These are phyloP conservation scores for Beauveria scarabaeidicola DNA, from an alignment of 2,329 filamentous ascomycete species.

Conservation along the genomic window DNA sequence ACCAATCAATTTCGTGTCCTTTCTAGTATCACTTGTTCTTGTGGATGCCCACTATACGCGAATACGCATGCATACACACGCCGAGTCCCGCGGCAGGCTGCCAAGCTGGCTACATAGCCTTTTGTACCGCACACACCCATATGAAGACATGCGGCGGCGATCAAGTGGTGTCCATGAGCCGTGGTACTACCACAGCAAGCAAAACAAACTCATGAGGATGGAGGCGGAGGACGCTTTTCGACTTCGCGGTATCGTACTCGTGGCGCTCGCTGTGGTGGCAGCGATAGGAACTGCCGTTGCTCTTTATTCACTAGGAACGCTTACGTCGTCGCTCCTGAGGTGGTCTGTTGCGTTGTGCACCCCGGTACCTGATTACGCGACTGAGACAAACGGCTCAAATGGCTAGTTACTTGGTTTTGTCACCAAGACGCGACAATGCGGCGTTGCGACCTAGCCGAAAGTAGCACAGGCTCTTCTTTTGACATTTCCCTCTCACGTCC, in stretches of 20 bases:
- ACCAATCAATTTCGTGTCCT: conserved; percentile 54
- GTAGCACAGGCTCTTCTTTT: background rate
- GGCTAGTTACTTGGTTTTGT: background rate
- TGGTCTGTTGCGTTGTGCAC: background rate
- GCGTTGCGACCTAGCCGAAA: background rate
- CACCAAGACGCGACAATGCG: background rate
- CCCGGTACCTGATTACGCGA: background rate
- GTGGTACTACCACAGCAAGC: conserved; percentile 46
- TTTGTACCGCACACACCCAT: conserved; percentile 32
- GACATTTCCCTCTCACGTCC: too few species aligned
- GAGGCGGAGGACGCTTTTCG: conserved; percentile 57
- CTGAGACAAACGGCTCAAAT: background rate
- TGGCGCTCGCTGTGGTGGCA: conserved; percentile 34
- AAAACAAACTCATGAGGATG: conserved; percentile 52
- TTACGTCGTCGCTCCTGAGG: background rate
- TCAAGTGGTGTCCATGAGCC: conserved; percentile 15
- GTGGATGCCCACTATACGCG: conserved; percentile 50
- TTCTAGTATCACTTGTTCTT: conserved; percentile 55
- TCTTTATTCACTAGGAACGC: conserved; percentile 10
- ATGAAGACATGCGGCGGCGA: conserved; percentile 24
- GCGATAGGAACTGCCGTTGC: conserved; percentile 22
- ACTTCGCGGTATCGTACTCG: conserved; percentile 46
- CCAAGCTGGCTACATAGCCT: conserved; percentile 34
- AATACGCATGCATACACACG: conserved; percentile 35
- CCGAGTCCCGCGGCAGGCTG: conserved; percentile 22